A percentile compares a stretch with the other conserved stretches of the same genome.
Conservation (phyloP, 1,139 yeast genomes). For the Saccharomyces hybrid region DNA sequence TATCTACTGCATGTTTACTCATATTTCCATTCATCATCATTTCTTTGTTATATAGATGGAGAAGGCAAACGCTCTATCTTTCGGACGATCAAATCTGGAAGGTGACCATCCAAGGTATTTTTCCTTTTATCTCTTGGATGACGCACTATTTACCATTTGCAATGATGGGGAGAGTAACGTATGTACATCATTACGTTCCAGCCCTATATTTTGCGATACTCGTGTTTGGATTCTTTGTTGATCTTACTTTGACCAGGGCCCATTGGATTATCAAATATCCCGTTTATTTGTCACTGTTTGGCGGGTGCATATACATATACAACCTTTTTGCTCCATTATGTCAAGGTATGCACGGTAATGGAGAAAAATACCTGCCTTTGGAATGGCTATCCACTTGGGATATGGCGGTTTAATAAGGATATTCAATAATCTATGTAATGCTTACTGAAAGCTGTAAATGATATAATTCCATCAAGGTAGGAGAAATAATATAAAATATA, state of each 20-base stretch:
- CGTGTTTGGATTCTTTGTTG: conserved; percentile 53
- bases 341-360: conserved; percentile 49
- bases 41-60: conserved; percentile 49
- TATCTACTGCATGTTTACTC: conserved; percentile 38
- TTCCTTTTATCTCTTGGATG: conserved; percentile 64
- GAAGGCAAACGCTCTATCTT: conserved; percentile 43
- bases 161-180: conserved; percentile 76
- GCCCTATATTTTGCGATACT: conserved; percentile 72
- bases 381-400: conserved; percentile 45
- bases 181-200: conserved; percentile 76
- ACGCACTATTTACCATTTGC: conserved; percentile 68
- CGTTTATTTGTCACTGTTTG: conserved; percentile 34
- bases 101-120: conserved; percentile 47
- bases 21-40: conserved; percentile 33
- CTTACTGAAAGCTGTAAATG: too few species aligned
- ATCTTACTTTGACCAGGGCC: conserved; percentile 29
- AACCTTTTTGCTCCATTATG: conserved; percentile 45
- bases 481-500: not conserved
- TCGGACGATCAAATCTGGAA: conserved; percentile 28
- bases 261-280: conserved; percentile 28
- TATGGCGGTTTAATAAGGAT: conserved; percentile 12
- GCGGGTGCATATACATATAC: conserved; percentile 37
- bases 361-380: conserved; percentile 39
- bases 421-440: not conserved
- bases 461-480: not conserved